These are phyloP conservation scores for Poterioochromonas sp. DNA, from an alignment of 352 stramenopile species.

Conservation along the genomic window DNA sequence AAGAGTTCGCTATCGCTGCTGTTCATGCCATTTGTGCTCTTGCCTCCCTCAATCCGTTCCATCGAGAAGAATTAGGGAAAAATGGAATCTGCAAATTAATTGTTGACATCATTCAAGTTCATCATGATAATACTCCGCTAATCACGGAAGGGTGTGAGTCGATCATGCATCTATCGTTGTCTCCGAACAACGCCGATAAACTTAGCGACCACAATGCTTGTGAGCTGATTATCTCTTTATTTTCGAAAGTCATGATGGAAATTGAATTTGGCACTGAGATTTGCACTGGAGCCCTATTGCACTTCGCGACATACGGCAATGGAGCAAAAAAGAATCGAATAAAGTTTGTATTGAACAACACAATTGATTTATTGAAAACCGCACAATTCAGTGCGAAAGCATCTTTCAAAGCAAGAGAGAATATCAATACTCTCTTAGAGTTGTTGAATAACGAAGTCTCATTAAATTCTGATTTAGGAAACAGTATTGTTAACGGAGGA, in stretches of 20 bases:
- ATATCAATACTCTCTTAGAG: not conserved
- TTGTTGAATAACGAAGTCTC: not conserved
- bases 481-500: not conserved
- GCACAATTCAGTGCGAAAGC: not conserved
- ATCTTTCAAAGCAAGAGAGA: conserved; percentile 13
- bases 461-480: not conserved
- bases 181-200: not conserved
- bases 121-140: not conserved
- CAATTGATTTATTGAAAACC: not conserved
- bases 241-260: not conserved
- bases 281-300: not conserved
- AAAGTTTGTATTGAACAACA: not conserved
- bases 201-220: not conserved
- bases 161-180: conserved; percentile 21
- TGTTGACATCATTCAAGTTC: not conserved
- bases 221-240: not conserved
- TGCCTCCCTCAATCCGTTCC: not conserved
- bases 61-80: conserved; percentile 2
- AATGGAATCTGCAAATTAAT: not conserved
- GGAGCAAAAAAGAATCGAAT: not conserved
- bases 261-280: not conserved
- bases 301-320: not conserved
- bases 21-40: not conserved
- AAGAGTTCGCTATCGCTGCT: not conserved
- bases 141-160: not conserved